These are phyloP conservation scores for Nitzschia inconspicua DNA, from an alignment of 108 stramenopile species.

Conservation along the genomic window DNA sequence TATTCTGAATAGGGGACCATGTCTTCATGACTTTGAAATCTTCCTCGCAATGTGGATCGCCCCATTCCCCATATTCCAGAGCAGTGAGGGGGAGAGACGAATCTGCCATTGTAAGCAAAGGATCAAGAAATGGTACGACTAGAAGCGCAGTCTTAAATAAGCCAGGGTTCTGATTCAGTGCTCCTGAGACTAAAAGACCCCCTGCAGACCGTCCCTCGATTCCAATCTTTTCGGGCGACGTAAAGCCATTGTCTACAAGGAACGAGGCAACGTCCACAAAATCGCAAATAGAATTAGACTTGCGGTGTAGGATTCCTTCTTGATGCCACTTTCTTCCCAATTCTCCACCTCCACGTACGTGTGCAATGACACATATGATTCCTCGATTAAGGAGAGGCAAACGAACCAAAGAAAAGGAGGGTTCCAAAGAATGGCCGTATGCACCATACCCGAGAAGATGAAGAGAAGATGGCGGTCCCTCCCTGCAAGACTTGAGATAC, in stretches of 20 bases:
- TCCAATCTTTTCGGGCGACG: slow-evolving; percentile 31
- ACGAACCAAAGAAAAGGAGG: slow-evolving; percentile 68
- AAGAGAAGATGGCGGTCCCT: slow-evolving; percentile 5
- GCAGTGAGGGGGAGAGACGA: slow-evolving; percentile 76
- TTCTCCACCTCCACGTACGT: slow-evolving; percentile 95
- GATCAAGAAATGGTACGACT: slow-evolving; percentile 93
- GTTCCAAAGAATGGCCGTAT: slow-evolving; percentile 78
- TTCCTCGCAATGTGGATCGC: slow-evolving; percentile 66
- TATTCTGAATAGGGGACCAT: slow-evolving; percentile 87
- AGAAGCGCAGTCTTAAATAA: slow-evolving; percentile 78
- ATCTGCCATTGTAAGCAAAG: slow-evolving; percentile 69
- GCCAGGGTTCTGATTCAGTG: slow-evolving; percentile 69
- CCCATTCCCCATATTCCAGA: slow-evolving; percentile 86
- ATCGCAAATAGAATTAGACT: slow-evolving; percentile 88
- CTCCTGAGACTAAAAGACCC: slow-evolving; percentile 54
- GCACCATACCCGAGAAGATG: slow-evolving; percentile 12
- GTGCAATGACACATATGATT: slow-evolving; percentile 84
- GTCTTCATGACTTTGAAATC: slow-evolving; percentile 57
- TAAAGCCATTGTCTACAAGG: slow-evolving; percentile 26
- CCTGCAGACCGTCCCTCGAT: slow-evolving; percentile 62
- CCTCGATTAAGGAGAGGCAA: slow-evolving; percentile 83
- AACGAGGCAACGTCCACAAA: slow-evolving; percentile 71
- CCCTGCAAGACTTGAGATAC: slow-evolving; percentile 55
- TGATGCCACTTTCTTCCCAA: slow-evolving; percentile 95
- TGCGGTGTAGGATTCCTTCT: slow-evolving; percentile 85